These are phyloP conservation scores for Neospora caninum DNA, from an alignment of 169 alveolate genomes.

Conservation along the genomic window DNA sequence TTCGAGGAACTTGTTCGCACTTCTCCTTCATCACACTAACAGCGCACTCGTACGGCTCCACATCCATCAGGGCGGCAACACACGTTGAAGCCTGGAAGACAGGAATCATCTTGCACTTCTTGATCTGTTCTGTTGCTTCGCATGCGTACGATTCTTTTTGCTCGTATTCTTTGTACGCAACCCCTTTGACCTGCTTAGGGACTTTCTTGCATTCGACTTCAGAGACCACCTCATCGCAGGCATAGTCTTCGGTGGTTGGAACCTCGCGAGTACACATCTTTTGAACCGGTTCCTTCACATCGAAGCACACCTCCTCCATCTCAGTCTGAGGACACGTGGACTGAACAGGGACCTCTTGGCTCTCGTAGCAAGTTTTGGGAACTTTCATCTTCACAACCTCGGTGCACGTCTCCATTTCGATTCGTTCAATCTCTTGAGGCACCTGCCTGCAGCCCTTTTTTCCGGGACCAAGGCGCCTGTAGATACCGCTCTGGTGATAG, in stretches of 20 bases:
- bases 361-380: slow-evolving; percentile 31
- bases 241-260: slow-evolving; percentile 23
- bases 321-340: slow-evolving; percentile 34
- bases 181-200: slow-evolving; percentile 28
- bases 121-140: slow-evolving; percentile 44
- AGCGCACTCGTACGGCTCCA: slow-evolving; percentile 37
- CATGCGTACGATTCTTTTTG: not conserved
- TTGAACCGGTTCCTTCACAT: slow-evolving; percentile 5
- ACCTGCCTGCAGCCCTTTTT: slow-evolving; percentile 24
- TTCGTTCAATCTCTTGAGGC: slow-evolving; percentile 21
- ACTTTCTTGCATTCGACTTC: slow-evolving; percentile 35
- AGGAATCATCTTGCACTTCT: slow-evolving; percentile 21
- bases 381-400: slow-evolving; percentile 12
- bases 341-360: slow-evolving; percentile 6
- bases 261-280: slow-evolving; percentile 32
- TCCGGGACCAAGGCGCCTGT: slow-evolving; percentile 31
- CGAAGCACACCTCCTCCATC: slow-evolving; percentile 20
- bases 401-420: slow-evolving; percentile 16
- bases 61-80: slow-evolving; percentile 38
- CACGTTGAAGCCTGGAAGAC: slow-evolving; percentile 34
- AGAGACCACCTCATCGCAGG: slow-evolving; percentile 30
- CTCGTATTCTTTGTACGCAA: slow-evolving; percentile 25
- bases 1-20: slow-evolving; percentile 22
- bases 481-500: not conserved
- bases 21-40: slow-evolving; percentile 32